Evolutionary conservation across 257 asterid genomes (phyloP).

Genomic region (Galeopsis tetrahit): DNA sequence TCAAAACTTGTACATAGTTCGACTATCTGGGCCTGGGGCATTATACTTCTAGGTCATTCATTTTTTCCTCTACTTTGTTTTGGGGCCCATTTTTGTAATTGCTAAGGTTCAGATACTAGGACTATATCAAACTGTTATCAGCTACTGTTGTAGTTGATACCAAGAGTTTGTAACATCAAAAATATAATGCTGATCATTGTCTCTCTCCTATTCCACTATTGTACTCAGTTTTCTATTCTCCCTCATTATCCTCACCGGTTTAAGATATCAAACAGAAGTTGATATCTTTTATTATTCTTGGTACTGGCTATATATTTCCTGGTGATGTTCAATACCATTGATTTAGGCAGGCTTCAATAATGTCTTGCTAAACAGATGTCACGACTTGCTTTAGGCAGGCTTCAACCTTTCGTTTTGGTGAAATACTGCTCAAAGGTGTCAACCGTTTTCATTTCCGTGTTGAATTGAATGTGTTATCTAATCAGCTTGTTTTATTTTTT

Average conservation of each 20-base stretch:
- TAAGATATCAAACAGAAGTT: conserved; percentile 12
- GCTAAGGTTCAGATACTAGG: conserved; percentile 40
- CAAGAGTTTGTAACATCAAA: conserved; percentile 30
- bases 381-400: conserved; percentile 1
- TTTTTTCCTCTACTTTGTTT: conserved; percentile 27
- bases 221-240: neutral
- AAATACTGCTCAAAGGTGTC: neutral
- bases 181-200: conserved; percentile 24
- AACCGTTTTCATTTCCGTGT: neutral
- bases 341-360: neutral
- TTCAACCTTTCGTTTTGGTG: neutral
- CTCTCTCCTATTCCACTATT: conserved; percentile 19
- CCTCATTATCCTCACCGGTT: neutral
- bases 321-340: neutral
- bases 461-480: neutral
- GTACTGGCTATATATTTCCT: neutral
- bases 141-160: conserved; percentile 25
- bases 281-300: conserved; percentile 6
- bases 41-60: conserved; percentile 32
- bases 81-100: conserved; percentile 44
- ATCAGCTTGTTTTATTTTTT: neutral
- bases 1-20: conserved; percentile 46
- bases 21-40: conserved; percentile 31
- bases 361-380: neutral
- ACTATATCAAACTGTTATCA: conserved; percentile 27